phyloP scores from a whole-genome alignment of 371 early-diverging fungal genomes.

The Syncephalastrum racemosum region DNA sequence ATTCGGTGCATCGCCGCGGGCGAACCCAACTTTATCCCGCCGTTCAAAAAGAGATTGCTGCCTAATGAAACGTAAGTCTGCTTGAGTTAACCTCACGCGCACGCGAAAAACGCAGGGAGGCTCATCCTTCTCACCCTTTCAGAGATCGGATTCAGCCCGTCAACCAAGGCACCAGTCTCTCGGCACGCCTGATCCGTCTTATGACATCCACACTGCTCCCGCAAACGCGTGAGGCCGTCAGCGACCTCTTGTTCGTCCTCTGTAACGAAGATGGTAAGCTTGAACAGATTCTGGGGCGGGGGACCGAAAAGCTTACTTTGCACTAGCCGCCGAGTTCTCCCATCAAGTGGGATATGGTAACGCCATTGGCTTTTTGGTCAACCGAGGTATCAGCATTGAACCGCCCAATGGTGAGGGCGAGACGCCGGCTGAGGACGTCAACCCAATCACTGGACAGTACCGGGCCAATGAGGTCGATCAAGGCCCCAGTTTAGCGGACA shows the following conservation, averaged over 20 bases:
- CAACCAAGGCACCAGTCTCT: constrained; percentile 65
- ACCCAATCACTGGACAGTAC: constrained; percentile 87
- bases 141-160: constrained; percentile 77
- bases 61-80: constrained; percentile 65
- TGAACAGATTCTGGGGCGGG: not conserved
- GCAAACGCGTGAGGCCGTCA: constrained; percentile 63
- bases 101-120: not conserved
- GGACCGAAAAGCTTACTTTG: not conserved
- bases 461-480: constrained; percentile 42
- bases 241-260: constrained; percentile 73
- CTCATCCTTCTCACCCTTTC: constrained; percentile 6
- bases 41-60: constrained; percentile 43
- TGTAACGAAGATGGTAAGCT: constrained; percentile 78
- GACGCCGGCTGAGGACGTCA: constrained; percentile 38
- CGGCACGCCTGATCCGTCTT: constrained; percentile 69
- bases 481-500: constrained; percentile 59
- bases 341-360: constrained; percentile 90
- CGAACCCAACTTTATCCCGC: constrained; percentile 35
- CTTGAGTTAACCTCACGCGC: not conserved
- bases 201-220: constrained; percentile 72
- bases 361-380: constrained; percentile 85
- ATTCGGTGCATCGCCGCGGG: constrained; percentile 48
- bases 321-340: constrained; percentile 67
- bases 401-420: constrained; percentile 18
- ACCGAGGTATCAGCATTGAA: constrained; percentile 57